Percentiles rank a stretch among this genome's conserved stretches.
Conservation (phyloP, 192 early-diverging fungal genomes). For the Gamsiella multidivaricata region DNA sequence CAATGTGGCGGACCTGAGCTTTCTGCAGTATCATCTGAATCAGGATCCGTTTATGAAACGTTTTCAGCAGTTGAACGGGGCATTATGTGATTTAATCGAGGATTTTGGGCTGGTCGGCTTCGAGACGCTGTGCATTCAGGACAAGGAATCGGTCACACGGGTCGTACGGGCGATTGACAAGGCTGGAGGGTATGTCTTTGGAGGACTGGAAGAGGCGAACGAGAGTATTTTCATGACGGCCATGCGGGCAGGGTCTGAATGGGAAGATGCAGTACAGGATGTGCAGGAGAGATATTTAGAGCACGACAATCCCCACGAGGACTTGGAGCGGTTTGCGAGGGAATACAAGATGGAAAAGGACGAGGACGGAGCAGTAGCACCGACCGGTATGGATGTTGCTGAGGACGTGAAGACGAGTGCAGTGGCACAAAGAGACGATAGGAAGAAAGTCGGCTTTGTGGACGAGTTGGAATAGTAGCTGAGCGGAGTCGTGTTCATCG, state of each 20-base stretch:
- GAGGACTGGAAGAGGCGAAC: constrained; percentile 79
- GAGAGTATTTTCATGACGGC: constrained; percentile 79
- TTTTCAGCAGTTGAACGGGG: constrained; percentile 81
- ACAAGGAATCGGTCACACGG: constrained; percentile 84
- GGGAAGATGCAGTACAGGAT: constrained; percentile 36
- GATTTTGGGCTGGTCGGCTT: constrained; percentile 94
- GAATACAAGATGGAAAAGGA: constrained; percentile 35
- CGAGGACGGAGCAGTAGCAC: no score
- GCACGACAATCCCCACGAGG: constrained; percentile 19
- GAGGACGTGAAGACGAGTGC: no score
- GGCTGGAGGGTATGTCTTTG: constrained; percentile 93
- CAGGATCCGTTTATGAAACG: constrained; percentile 71
- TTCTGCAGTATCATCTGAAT: constrained; percentile 83
- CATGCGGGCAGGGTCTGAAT: constrained; percentile 56
- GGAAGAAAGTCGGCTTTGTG: constrained; percentile 27
- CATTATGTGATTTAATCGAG: constrained; percentile 90
- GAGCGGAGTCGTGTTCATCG: background rate
- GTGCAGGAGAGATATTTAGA: constrained; percentile 51
- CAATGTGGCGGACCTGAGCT: constrained; percentile 89
- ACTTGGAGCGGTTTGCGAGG: constrained; percentile 41
- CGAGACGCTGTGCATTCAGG: constrained; percentile 86
- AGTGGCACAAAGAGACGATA: background rate
- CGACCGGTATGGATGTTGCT: no score
- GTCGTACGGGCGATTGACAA: constrained; percentile 87
- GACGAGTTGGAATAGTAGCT: no score